Percentiles rank a stretch among this genome's conserved stretches.
Evolutionary conservation across 225 moss, liverwort and hornwort genomes (phyloP).

Genomic region (Takakia lepidozioides): DNA sequence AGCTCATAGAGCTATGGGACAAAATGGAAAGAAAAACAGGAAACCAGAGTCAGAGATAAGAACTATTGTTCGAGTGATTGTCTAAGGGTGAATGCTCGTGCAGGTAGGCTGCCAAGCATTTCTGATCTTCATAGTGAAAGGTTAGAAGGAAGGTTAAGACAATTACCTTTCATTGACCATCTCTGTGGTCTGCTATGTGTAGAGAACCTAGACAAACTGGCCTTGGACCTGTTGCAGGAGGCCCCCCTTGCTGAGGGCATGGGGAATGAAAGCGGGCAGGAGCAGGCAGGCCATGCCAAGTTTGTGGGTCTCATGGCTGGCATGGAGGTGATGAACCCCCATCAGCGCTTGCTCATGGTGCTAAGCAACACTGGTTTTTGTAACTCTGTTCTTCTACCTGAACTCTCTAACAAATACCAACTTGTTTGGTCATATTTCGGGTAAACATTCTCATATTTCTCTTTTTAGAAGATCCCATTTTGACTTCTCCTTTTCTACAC

Average conservation of each 20-base stretch:
- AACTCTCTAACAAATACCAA: slow-evolving; percentile 55
- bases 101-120: too few relatives aligned
- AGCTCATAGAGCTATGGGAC: too few relatives aligned
- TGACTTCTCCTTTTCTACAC: too few relatives aligned
- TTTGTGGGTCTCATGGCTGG: slow-evolving; percentile 79
- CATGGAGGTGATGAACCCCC: slow-evolving; percentile 55
- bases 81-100: too few relatives aligned
- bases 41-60: too few relatives aligned
- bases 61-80: too few relatives aligned
- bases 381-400: slow-evolving; percentile 64
- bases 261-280: slow-evolving; percentile 14
- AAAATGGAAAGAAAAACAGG: too few relatives aligned
- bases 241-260: slow-evolving; percentile 26
- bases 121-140: too few relatives aligned
- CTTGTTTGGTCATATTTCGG: slow-evolving; percentile 61
- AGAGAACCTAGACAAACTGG: slow-evolving; percentile 80
- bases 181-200: slow-evolving; percentile 1
- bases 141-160: too few relatives aligned
- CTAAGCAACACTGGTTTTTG: slow-evolving; percentile 87
- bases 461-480: too few relatives aligned
- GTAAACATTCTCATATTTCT: too few relatives aligned
- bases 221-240: slow-evolving; percentile 49
- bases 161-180: background rate
- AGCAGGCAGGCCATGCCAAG: slow-evolving; percentile 42
- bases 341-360: slow-evolving; percentile 88